Base-by-base conservation (phyloP, 2,329 filamentous ascomycete genomes). In the Microcyclospora tardicrescens region DNA sequence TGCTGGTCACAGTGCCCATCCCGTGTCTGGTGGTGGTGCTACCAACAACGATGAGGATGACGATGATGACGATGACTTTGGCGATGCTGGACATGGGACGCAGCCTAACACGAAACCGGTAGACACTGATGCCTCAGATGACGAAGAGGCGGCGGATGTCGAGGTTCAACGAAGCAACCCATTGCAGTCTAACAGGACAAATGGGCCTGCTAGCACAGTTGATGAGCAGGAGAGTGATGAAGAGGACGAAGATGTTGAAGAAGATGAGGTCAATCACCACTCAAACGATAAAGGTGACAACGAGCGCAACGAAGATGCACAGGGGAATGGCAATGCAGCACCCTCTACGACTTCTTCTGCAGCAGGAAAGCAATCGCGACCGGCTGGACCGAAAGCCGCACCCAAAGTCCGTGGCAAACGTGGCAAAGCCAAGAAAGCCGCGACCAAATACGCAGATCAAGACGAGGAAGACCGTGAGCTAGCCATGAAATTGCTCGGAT, bases 401-500 rank as follows among this genome's bases (percentile, higher is more conserved):
- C 55, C 60, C 1, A 49, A 61, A 1, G 61, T 70, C 11, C 78
- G 87, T 41, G 85, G 86, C 24, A 85, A 93, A 59, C 77, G 75
- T 41, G 73, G 72, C 43, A 94, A 93, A 58, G 78, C 79, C 33
- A 94, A 93, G 67, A 93, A 91, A 60, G 78, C 84, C 2, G 84
- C 84, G 3, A 68, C 75, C 42, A 95, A 94, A 59, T 98, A 98
- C 63, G 89, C 82, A 34, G 69, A 93, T 51, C 91, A 96, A 67
- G 89, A 96, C 51, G 86, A 94, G 39, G 89, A 94, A 61, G 91
- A 98, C 54, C 84, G 86, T 10, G 75, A 73, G 6, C 73, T 87
- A 0, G 85, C 86, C 27, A 81, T 95, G 61, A 72, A 78, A 16
- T 71, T 96, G n/a, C 77, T 94, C n/a, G 91, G 91, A 30, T 79